A percentile compares a stretch with the other conserved stretches of the same genome.
Conservation (phyloP, 2,329 filamentous ascomycete genomes). For the Leptographium lundbergii region DNA sequence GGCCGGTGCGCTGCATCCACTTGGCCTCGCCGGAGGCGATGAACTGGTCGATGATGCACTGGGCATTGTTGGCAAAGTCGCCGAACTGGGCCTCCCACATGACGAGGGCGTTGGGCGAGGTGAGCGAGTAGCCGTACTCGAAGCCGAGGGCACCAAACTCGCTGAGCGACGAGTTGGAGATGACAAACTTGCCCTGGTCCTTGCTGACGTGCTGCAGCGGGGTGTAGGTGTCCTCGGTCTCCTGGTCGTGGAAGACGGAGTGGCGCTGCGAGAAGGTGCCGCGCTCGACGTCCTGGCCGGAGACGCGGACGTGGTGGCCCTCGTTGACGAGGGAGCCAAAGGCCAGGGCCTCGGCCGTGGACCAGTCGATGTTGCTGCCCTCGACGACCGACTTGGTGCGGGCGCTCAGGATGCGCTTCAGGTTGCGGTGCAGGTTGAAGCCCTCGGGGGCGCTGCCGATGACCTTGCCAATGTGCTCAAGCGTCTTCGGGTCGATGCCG, state of each 20-base stretch:
- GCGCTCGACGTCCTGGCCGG: constrained; percentile 97
- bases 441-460: constrained; percentile 71
- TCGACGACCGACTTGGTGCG: constrained; percentile 86
- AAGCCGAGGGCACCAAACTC: constrained; percentile 72
- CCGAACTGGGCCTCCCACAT: constrained; percentile 99
- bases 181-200: constrained; percentile 90
- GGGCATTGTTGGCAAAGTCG: constrained; percentile 98
- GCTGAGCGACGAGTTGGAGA: constrained; percentile 83
- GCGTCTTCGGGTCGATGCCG: constrained; percentile 56
- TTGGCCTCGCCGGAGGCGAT: constrained; percentile 95
- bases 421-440: constrained; percentile 84
- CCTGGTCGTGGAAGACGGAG: constrained; percentile 94
- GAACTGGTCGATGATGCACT: constrained; percentile 98
- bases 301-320: constrained; percentile 94
- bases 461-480: constrained; percentile 71
- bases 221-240: constrained; percentile 84
- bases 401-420: constrained; percentile 87
- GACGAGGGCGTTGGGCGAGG: constrained; percentile 90
- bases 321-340: constrained; percentile 86
- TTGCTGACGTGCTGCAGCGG: constrained; percentile 80
- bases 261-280: constrained; percentile 98
- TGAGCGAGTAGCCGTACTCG: constrained; percentile 96
- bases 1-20: constrained; percentile 95
- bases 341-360: constrained; percentile 88
- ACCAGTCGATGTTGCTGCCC: constrained; percentile 93